Percentiles rank a stretch among this genome's conserved stretches.
Evolutionary conservation across 805 yeast species (phyloP).

Genomic region (Nakazawaea pomicola): DNA sequence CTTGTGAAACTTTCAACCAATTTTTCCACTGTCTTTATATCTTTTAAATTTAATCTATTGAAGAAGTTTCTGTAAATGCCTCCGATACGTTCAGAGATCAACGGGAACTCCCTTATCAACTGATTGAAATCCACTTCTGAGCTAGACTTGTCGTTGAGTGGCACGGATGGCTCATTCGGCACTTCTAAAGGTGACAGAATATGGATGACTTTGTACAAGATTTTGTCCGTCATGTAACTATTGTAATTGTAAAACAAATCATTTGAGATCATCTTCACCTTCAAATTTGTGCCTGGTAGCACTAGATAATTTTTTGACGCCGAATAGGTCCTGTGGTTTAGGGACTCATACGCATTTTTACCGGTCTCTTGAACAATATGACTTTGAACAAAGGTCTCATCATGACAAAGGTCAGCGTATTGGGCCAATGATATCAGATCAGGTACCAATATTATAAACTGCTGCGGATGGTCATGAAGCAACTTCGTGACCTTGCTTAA

Average conservation of each 20-base stretch:
- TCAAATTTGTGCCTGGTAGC: slow-evolving; percentile 43
- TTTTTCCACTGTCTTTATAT: slow-evolving; percentile 21
- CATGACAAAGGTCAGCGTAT: slow-evolving; percentile 49
- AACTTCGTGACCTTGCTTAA: slow-evolving; percentile 40
- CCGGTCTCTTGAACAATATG: slow-evolving; percentile 50
- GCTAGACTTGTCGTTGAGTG: not conserved
- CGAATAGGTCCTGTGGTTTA: slow-evolving; percentile 50
- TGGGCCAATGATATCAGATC: slow-evolving; percentile 41
- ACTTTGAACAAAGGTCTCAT: slow-evolving; percentile 55
- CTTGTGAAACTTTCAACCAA: slow-evolving; percentile 24
- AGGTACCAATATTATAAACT: slow-evolving; percentile 63
- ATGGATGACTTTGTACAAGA: slow-evolving; percentile 49
- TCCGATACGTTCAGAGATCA: slow-evolving; percentile 31
- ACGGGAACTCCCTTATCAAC: slow-evolving; percentile 34
- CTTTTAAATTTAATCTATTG: slow-evolving; percentile 30
- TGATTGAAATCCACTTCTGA: slow-evolving; percentile 27
- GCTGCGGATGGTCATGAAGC: slow-evolving; percentile 38
- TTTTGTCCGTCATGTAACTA: slow-evolving; percentile 53
- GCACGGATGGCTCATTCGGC: not conserved
- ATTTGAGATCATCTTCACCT: slow-evolving; percentile 37
- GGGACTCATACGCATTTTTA: slow-evolving; percentile 31
- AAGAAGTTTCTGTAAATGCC: slow-evolving; percentile 35
- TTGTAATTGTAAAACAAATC: slow-evolving; percentile 51
- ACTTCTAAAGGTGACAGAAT: slow-evolving; percentile 49
- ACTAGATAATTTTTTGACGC: slow-evolving; percentile 50